Evolutionary conservation across 148 eudicot genomes (phyloP), one percentile per base, ranked within the genome.

Genomic region (Simmondsia chinensis): DNA sequence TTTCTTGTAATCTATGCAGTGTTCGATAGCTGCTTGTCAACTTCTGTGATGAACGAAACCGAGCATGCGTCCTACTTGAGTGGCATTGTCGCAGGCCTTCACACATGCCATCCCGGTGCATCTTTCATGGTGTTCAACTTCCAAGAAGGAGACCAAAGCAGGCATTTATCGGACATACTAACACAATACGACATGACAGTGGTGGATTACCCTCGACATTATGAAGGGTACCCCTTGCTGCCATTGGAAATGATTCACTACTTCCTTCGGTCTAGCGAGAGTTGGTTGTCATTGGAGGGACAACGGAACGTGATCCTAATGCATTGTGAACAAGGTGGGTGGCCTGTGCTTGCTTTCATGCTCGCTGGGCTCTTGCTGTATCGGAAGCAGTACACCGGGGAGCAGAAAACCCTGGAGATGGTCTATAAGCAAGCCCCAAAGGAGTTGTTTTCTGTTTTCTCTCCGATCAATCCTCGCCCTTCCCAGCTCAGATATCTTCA

Each of bases 321-420:
- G 86, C 85, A 77, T 32, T 82, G 93, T 34, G 82, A 82, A 35
- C 40, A 49, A 20, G 86, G 82, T 6, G 82, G 85, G 28, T 82
- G 93, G 93, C 93, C 85, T 0, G 67, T 78, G 0, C 75, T 82
- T 15, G 82, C 79, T 0, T 82, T 82, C 42, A 77, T 82, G 85
- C 66, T 82, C 1, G 82, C 93, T 7, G 68, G 65, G 28, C 74
- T 82, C 16, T 68, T 82, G 13, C 50, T 82, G 25, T 74, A 74
- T 43, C 60, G 77, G 23, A 82, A 75, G 50, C 73, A 69, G 48
- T 64, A 54, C 53, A 69, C 17, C 23, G 82, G 70, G 13, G 93
- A 77, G 57, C 65, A 50, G 20, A 74, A 78, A 66, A 75, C 85
- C 8, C 63, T 82, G 28, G 77, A 74, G 33, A 69, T 69, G 82